Base-by-base conservation (phyloP, 805 yeast genomes). In the Scheffersomyces ergatensis region DNA sequence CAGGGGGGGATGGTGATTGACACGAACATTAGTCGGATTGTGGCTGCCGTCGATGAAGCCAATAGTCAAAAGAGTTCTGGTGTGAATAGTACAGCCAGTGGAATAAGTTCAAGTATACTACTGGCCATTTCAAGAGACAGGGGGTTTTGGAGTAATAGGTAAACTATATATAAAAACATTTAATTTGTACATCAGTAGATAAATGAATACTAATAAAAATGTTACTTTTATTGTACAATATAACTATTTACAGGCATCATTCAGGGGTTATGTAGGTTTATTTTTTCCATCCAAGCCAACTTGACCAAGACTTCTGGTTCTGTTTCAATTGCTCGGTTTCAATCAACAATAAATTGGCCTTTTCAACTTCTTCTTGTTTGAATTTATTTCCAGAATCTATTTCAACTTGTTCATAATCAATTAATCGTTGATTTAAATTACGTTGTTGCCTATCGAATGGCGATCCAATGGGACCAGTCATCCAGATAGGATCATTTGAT, bases 1-100 rank as follows among this genome's bases (percentile, higher is more conserved):
- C 98, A 93, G 59, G 99, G 98, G 19, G 99, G 99, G 0, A 84
- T 93, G 95, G 99, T 93, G 7, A 86, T 93, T 27, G 99, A 93
- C 58, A 90, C 98, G 2, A 88, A 83, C 50, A 88, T 89, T 16
- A 57, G 67, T 19, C 79, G 84, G 44, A 89, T 93, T 26, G 97
- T 93, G 5, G 80, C 79, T 2, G 87, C 93, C 0, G 86, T 86
- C 9, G 95, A 86, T 61, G 85, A 78, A 35, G 84, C 86, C 23
- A 79, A 79, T 55, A 67, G 72, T 38, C 80, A 76, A 48, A 72
- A 70, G 50, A 54, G 47, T 33, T 60, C 66, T 1, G 55, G 60
- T 24, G 39, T 55, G 14, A 25, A 33, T 25, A 31, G 36, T 15
- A 34, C 40, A 11, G 30, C 29, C 15, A 44, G 54, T n/a, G 41